Conservation (phyloP, 2,329 filamentous ascomycete genomes). For the Claviceps spartinae region DNA sequence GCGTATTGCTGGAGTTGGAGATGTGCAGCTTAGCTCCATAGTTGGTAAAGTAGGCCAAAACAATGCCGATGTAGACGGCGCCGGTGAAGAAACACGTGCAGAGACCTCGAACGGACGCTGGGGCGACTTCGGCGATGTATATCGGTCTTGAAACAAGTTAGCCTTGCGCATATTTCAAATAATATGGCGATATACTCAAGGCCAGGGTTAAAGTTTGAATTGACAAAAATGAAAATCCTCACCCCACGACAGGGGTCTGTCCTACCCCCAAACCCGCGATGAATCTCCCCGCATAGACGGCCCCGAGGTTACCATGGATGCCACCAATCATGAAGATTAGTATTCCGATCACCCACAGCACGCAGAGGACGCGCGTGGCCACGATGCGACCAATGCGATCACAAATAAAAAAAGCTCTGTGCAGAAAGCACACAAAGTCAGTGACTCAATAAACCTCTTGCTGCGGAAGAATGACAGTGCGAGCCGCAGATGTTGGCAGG, state of each 20-base stretch:
- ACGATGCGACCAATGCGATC: conserved; percentile 48
- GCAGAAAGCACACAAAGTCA: not conserved
- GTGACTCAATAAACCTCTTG: not conserved
- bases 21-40: conserved; percentile 44
- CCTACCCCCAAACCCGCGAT: conserved; percentile 54
- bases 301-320: conserved; percentile 36
- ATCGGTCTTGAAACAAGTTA: conserved; percentile 31
- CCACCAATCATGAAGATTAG: conserved; percentile 41
- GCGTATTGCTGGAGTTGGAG: conserved; percentile 28
- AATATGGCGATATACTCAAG: too few species aligned
- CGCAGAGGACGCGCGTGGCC: conserved; percentile 44
- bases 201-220: too few species aligned
- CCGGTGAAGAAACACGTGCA: conserved; percentile 47
- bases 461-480: too few species aligned
- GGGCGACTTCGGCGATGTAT: conserved; percentile 61
- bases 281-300: conserved; percentile 52
- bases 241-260: conserved; percentile 51
- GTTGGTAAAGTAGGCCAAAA: conserved; percentile 66
- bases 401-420: conserved; percentile 43
- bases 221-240: conserved; percentile 3
- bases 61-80: conserved; percentile 61
- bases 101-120: conserved; percentile 55
- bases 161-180: too few species aligned
- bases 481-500: too few species aligned
- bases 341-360: conserved; percentile 44